A percentile compares a stretch with the other conserved stretches of the same genome.
These are phyloP conservation scores for Aspergillus bertholletiae DNA, from an alignment of 495 filamentous ascomycete genomes.

Conservation along the genomic window DNA sequence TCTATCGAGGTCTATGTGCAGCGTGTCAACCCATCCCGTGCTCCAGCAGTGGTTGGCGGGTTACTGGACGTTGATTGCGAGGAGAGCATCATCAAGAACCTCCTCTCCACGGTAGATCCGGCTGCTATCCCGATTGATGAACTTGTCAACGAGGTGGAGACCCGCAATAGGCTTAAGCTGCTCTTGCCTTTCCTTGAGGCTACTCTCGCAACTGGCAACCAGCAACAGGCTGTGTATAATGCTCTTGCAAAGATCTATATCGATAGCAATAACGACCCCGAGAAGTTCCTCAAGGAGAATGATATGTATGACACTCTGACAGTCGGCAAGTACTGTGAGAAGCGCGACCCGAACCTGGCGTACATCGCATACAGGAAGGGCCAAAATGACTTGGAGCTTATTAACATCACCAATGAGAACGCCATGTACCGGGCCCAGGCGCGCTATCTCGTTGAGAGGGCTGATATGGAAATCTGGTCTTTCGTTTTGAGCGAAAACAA, in stretches of 20 bases:
- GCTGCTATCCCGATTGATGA: constrained; percentile 90
- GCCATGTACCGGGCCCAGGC: constrained; percentile 98
- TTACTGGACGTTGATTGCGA: constrained; percentile 98
- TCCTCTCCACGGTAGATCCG: constrained; percentile 84
- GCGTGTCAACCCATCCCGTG: constrained; percentile 90
- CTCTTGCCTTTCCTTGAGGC: constrained; percentile 95
- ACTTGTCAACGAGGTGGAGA: constrained; percentile 92
- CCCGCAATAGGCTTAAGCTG: constrained; percentile 91
- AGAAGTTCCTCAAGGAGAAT: constrained; percentile 98
- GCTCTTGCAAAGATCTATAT: constrained; percentile 99
- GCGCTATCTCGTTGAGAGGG: constrained; percentile 87
- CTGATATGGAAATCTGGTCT: constrained; percentile 85
- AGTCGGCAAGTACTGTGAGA: constrained; percentile 98
- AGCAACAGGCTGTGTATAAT: constrained; percentile 97
- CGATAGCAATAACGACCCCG: constrained; percentile 97
- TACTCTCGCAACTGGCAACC: constrained; percentile 84
- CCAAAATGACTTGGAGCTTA: constrained; percentile 94
- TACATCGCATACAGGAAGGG: constrained; percentile 96
- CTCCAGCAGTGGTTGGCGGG: constrained; percentile 90
- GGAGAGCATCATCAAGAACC: constrained; percentile 88
- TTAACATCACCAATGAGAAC: constrained; percentile 98
- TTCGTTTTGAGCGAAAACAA: constrained; percentile 97
- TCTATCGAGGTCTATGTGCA: constrained; percentile 99
- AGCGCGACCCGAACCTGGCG: constrained; percentile 94
- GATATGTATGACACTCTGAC: constrained; percentile 90